phyloP scores from a whole-genome alignment of 2,329 filamentous ascomycete species.

The Aspergillus transmontanensis region DNA sequence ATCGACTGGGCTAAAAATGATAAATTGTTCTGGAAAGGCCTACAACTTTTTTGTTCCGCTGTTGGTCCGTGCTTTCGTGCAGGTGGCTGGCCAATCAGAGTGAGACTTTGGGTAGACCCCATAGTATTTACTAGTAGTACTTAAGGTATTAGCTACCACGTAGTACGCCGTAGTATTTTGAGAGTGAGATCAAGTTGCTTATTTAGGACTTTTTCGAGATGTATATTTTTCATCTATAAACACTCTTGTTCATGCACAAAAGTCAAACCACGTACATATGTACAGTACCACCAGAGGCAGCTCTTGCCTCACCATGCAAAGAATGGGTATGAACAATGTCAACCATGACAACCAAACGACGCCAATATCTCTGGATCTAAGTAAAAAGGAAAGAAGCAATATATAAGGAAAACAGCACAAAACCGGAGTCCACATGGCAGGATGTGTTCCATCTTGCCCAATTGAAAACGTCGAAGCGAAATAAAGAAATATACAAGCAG shows the following conservation, averaged over 20 bases:
- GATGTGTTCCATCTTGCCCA: background rate
- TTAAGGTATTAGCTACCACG: too few species aligned
- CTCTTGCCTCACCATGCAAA: slow-evolving; percentile 18
- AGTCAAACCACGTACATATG: slow-evolving; percentile 18
- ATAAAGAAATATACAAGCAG: background rate
- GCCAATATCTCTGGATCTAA: slow-evolving; percentile 14
- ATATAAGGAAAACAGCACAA: slow-evolving; percentile 6
- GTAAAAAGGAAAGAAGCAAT: slow-evolving; percentile 7
- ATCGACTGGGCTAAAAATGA: background rate
- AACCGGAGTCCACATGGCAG: background rate
- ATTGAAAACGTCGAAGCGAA: background rate
- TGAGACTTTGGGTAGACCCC: too few species aligned
- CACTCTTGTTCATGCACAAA: slow-evolving; percentile 8
- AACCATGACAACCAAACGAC: slow-evolving; percentile 17
- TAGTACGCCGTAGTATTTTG: too few species aligned
- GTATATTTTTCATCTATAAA: slow-evolving; percentile 7
- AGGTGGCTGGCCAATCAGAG: slow-evolving; percentile 1
- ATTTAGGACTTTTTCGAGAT: background rate
- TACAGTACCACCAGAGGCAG: slow-evolving; percentile 13
- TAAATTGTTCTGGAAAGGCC: background rate
- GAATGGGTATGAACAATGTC: slow-evolving; percentile 22
- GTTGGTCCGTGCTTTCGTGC: slow-evolving; percentile 15
- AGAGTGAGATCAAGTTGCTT: background rate
- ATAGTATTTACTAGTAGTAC: too few species aligned
- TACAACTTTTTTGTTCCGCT: slow-evolving; percentile 20